phyloP scores from a whole-genome alignment of 2,329 filamentous ascomycete species.

The Epichloe scottii region DNA sequence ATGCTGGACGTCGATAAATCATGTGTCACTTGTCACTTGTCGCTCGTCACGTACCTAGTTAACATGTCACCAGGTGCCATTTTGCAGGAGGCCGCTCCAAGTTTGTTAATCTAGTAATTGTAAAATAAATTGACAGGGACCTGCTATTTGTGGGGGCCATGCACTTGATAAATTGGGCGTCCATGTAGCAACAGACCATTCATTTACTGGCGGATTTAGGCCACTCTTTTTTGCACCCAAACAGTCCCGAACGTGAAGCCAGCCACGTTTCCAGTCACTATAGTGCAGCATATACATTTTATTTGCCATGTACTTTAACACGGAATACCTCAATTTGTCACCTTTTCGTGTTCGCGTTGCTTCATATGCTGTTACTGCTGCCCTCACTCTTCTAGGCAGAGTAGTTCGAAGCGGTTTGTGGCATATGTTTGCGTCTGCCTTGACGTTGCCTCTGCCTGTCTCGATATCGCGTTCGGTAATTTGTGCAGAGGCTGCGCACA shows the following conservation, averaged over 20 bases:
- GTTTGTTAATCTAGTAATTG: neutral
- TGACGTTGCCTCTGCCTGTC: neutral
- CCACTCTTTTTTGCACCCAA: neutral
- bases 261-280: neutral
- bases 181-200: neutral
- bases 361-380: neutral
- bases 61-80: neutral
- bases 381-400: slow-evolving; percentile 31
- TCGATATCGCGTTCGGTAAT: slow-evolving; percentile 4
- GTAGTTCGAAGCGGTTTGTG: slow-evolving; percentile 50
- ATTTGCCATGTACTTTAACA: neutral
- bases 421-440: slow-evolving; percentile 17
- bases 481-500: slow-evolving; percentile 47
- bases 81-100: neutral
- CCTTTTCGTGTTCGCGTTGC: neutral
- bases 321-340: neutral
- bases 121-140: neutral
- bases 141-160: neutral
- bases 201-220: neutral
- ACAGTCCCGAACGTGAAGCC: neutral
- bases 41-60: neutral
- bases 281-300: neutral
- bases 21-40: neutral
- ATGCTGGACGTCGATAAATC: slow-evolving; percentile 18
- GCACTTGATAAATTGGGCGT: neutral